Base-by-base conservation (phyloP, 1,139 yeast species). In the Zygosaccharomyces pseudobailii region DNA sequence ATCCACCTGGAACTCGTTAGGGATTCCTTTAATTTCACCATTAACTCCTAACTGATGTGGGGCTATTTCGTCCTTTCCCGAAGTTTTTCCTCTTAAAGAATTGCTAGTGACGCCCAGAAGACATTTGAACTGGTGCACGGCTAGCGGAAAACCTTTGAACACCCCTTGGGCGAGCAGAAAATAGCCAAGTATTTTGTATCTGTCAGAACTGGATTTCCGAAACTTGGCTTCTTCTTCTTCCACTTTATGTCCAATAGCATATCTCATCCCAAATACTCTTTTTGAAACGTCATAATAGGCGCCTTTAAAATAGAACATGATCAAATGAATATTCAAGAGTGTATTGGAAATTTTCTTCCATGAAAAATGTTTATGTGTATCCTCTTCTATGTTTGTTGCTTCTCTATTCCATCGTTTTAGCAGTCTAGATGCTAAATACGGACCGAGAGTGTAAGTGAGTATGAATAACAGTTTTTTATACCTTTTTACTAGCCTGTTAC, bases 271-370 rank as follows among this genome's bases (percentile, higher is more conserved):
- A 65, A 84, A 81, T 0, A 88, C 30, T 36, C 97, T 72, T 59
- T 88, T 89, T 1, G 88, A 76, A 6, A 89, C 57, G 47, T 86
- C 81, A 66, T 90, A 89, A 63, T 84, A 92, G 24, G 81, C 75
- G 2, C 97, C 97, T 42, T 73, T 75, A 59, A 89, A 79, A 66
- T 90, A 90, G 61, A 90, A 90, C 0, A 87, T 45, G 0, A 96
- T 94, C 45, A 89, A 69, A 64, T 90, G 96, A 13, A 86, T 54
- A 55, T 83, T 85, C 70, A 80, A 68, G 8, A 80, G 45, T 0
- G 75, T 69, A 55, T 82, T 84, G 38, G 80, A 59, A 4, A 79
- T 59, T 42, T 71, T 70, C 23, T 73, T 63, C 56, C 76, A 79
- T 21, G 70, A 10, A 24, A 39, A 39, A 7, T 19, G 34, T 9